Base-by-base conservation (phyloP, 2,329 filamentous ascomycete genomes). In the Xylaria sp. region DNA sequence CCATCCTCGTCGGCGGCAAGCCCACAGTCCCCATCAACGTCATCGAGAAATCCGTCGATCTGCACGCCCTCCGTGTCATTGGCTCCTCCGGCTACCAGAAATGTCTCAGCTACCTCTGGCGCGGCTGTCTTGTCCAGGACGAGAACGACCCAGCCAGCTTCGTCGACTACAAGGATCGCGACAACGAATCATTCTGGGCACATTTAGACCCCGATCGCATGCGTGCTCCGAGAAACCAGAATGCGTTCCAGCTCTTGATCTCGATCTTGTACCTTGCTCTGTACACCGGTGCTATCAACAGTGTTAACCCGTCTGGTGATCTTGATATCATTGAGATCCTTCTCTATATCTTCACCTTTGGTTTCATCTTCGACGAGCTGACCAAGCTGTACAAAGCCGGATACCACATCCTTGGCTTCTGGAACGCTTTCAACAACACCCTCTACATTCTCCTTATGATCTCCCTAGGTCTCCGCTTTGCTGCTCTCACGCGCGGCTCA, bases 151-250 rank as follows among this genome's bases (percentile, higher is more conserved):
- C 93, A 0, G 86, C 87, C n/a, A 86, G 86, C 55, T 99, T 99
- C 71, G 83, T 97, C 57, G 88, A 92, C 70, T 99, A 95, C 78
- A 85, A 87, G 67, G 81, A 91, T 61, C 91, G 91, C 72, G 90
- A 88, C 60, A 90, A 92, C 71, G 86, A 85, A 1, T 82, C 80
- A 50, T 95, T 94, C 74, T 84, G 88, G 77, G 78, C 83, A 1
- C 94, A 99, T 72, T 86, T 97, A 68, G 90, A 97, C 69, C 94
- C 94, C 0, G 92, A 97, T 72, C 88, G 94, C 42, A 96, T 99
- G 89, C 85, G 93, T 35, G 89, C 91, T 0, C 94, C 94, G 3
- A 80, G 90, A 55, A 97, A 97, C 70, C 94, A 99, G 75, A 99
- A 97, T 70, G 84, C 86, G 2, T 87, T 92, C 2, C 92, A 97